Conservation (phyloP, 139 green algal genomes). For the Chlamydomonas incerta region DNA sequence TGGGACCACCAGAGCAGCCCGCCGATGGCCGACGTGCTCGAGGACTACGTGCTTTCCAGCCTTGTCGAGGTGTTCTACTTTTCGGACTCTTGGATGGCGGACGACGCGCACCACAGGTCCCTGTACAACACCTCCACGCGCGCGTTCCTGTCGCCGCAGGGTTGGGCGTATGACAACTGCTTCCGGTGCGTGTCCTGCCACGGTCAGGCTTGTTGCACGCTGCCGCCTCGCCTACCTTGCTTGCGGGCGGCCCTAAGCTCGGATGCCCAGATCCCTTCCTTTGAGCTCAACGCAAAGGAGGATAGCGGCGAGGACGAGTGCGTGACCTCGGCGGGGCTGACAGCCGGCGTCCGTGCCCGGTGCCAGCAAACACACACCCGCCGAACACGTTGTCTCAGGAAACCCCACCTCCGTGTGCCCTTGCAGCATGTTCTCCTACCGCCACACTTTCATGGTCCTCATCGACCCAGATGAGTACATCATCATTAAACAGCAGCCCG, state of each 20-base stretch:
- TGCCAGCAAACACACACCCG: too few species aligned
- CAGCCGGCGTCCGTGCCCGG: too few species aligned
- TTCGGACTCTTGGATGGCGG: neutral
- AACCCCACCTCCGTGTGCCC: too few species aligned
- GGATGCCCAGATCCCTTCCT: too few species aligned
- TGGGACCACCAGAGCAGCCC: constrained; percentile 29
- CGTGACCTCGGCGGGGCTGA: too few species aligned
- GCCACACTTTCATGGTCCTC: constrained; percentile 35
- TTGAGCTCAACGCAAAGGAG: too few species aligned
- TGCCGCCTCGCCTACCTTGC: too few species aligned
- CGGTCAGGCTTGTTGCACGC: too few species aligned
- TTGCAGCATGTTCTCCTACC: constrained; percentile 25
- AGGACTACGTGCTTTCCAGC: constrained; percentile 10
- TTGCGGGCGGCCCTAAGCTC: too few species aligned
- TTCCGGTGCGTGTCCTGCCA: constrained; percentile 4
- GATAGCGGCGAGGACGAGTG: too few species aligned
- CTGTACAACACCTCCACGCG: constrained; percentile 19
- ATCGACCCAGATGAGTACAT: constrained; percentile 40
- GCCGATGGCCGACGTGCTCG: neutral
- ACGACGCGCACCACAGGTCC: neutral
- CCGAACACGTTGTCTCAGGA: too few species aligned
- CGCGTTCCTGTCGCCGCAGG: constrained; percentile 23
- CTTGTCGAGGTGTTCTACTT: constrained; percentile 15
- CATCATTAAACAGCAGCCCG: neutral
- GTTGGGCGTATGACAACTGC: constrained; percentile 44